Percentiles rank a stretch among this genome's conserved stretches.
These are phyloP conservation scores for Xylariaceae sp. DNA, from an alignment of 2,329 filamentous ascomycete species.

Conservation along the genomic window DNA sequence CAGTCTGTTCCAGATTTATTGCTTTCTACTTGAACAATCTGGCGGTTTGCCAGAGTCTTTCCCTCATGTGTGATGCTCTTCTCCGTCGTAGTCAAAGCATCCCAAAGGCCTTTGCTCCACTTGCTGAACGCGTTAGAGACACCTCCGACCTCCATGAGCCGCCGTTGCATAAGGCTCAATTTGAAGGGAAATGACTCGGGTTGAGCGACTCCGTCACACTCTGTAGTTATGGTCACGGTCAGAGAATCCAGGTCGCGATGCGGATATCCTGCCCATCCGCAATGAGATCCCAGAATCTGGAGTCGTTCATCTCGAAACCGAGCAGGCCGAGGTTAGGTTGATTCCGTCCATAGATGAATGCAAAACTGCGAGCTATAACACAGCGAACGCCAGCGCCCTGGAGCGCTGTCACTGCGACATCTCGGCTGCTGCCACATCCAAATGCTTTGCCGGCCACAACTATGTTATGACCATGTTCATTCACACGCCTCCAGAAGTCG, in stretches of 20 bases:
- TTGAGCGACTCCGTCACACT: constrained; percentile 13
- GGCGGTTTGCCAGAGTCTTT: too few relatives aligned
- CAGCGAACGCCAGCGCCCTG: constrained; percentile 36
- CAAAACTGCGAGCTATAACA: constrained; percentile 42
- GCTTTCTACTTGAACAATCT: too few relatives aligned
- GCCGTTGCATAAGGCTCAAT: constrained; percentile 37
- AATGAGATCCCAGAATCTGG: constrained; percentile 35
- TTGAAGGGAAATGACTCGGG: constrained; percentile 31
- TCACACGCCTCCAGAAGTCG: constrained; percentile 35
- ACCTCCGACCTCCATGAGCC: constrained; percentile 35
- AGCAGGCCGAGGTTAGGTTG: constrained; percentile 42
- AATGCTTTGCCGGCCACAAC: constrained; percentile 44
- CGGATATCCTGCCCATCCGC: constrained; percentile 33
- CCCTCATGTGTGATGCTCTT: too few relatives aligned
- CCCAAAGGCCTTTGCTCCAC: constrained; percentile 29
- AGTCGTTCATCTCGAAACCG: constrained; percentile 38
- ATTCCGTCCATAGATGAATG: constrained; percentile 45
- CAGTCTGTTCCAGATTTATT: too few relatives aligned
- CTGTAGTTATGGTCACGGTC: constrained; percentile 13
- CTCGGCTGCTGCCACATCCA: constrained; percentile 42
- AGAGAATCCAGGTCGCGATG: constrained; percentile 31
- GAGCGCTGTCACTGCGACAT: constrained; percentile 40
- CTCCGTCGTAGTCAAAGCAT: neutral
- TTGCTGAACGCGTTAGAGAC: constrained; percentile 37
- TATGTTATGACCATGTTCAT: constrained; percentile 34